phyloP scores from a whole-genome alignment of 495 filamentous ascomycete genomes.

The Tuber indicum region DNA sequence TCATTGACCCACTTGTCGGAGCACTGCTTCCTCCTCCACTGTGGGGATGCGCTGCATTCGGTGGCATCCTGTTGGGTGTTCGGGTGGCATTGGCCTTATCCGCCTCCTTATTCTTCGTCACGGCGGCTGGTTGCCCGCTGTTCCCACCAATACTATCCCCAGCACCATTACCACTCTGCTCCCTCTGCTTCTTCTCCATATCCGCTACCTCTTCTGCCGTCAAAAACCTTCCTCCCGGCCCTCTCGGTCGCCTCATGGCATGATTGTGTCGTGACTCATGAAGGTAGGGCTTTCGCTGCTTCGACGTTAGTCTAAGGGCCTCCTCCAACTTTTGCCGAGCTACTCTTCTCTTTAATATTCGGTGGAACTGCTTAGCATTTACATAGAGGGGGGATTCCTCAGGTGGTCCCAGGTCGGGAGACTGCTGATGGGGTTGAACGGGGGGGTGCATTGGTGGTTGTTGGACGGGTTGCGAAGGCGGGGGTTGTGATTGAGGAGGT shows the following conservation, averaged over 20 bases:
- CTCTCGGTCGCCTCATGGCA: constrained; percentile 91
- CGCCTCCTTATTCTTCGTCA: constrained; percentile 28
- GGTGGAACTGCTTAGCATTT: constrained; percentile 97
- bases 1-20: constrained; percentile 31
- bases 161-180: constrained; percentile 28
- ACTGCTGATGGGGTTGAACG: constrained; percentile 62
- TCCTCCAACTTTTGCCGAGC: constrained; percentile 92
- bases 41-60: constrained; percentile 28
- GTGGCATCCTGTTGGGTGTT: constrained; percentile 34
- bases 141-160: constrained; percentile 21
- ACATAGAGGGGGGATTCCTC: constrained; percentile 96
- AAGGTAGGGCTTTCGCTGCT: constrained; percentile 92
- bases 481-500: constrained; percentile 39
- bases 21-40: constrained; percentile 26
- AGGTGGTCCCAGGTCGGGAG: constrained; percentile 72
- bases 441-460: constrained; percentile 41
- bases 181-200: constrained; percentile 62
- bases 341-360: constrained; percentile 87
- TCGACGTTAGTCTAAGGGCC: constrained; percentile 79
- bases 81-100: constrained; percentile 33
- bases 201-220: constrained; percentile 95
- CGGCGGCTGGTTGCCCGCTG: constrained; percentile 20
- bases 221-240: constrained; percentile 92
- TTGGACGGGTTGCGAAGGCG: constrained; percentile 48
- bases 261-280: constrained; percentile 99